These are phyloP conservation scores for Colletotrichum filicis DNA, from an alignment of 2,329 filamentous ascomycete species.

Conservation along the genomic window DNA sequence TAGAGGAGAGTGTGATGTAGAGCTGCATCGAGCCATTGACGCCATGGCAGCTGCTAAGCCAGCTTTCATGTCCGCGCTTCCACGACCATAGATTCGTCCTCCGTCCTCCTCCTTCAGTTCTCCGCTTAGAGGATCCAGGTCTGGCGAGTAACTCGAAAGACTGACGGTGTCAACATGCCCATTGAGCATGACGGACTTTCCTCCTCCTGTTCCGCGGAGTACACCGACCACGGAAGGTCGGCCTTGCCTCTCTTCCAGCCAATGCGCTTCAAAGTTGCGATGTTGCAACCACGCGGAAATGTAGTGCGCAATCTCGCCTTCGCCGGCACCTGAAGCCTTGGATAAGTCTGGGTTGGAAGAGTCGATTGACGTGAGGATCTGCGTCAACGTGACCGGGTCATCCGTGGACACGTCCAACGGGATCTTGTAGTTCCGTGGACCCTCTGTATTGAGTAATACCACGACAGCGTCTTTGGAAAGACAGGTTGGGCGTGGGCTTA, in stretches of 20 bases:
- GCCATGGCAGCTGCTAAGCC: slow-evolving; percentile 59
- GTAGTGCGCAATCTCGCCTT: slow-evolving; percentile 57
- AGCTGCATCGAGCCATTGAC: slow-evolving; percentile 41
- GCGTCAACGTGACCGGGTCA: slow-evolving; percentile 54
- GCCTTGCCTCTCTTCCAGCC: slow-evolving; percentile 56
- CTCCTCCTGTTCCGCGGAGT: slow-evolving; percentile 56
- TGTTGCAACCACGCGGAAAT: slow-evolving; percentile 62
- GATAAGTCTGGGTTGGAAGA: slow-evolving; percentile 59
- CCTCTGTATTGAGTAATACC: slow-evolving; percentile 76
- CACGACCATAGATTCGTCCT: slow-evolving; percentile 56
- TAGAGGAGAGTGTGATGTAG: slow-evolving; percentile 49
- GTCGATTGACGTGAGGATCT: slow-evolving; percentile 58
- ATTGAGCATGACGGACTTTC: slow-evolving; percentile 62
- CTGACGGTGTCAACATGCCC: slow-evolving; percentile 66
- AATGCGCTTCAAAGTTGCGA: slow-evolving; percentile 60
- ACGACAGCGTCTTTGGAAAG: slow-evolving; percentile 64
- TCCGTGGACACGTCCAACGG: slow-evolving; percentile 54
- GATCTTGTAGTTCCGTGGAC: slow-evolving; percentile 61
- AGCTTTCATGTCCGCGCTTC: slow-evolving; percentile 62
- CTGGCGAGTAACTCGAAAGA: slow-evolving; percentile 51
- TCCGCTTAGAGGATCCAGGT: slow-evolving; percentile 56
- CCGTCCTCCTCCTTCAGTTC: slow-evolving; percentile 43
- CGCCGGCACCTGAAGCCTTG: slow-evolving; percentile 54
- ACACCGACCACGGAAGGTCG: slow-evolving; percentile 63
- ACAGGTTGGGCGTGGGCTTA: slow-evolving; percentile 43